These are phyloP conservation scores for Candida boleticola DNA, from an alignment of 805 yeast species.

Conservation along the genomic window DNA sequence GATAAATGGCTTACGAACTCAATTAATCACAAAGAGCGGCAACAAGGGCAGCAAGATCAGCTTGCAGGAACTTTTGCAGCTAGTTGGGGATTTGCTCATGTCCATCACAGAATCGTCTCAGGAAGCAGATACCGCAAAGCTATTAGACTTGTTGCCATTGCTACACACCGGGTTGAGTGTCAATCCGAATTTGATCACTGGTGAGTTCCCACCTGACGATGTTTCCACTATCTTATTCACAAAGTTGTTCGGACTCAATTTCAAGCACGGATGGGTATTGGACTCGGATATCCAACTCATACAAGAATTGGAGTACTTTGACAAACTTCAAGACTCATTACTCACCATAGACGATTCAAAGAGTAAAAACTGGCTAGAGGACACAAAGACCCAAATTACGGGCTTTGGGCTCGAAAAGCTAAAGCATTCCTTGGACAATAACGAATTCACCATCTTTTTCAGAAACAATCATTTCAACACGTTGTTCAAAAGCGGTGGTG, in stretches of 20 bases:
- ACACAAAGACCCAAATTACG: conserved; percentile 76
- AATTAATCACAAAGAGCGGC: conserved; percentile 11
- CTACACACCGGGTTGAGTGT: conserved; percentile 70
- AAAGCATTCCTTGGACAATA: conserved; percentile 43
- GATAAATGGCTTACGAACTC: conserved; percentile 16
- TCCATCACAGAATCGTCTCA: conserved; percentile 28
- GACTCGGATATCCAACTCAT: conserved; percentile 10
- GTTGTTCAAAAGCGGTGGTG: conserved; percentile 51
- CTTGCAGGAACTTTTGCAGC: conserved; percentile 43
- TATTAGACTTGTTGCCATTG: conserved; percentile 58
- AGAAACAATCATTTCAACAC: conserved; percentile 90
- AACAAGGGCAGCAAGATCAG: conserved; percentile 12
- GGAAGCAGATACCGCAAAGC: conserved; percentile 13
- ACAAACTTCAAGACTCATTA: conserved; percentile 57
- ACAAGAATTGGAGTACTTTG: conserved; percentile 36
- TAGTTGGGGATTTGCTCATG: conserved; percentile 47
- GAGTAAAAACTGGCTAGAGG: conserved; percentile 43
- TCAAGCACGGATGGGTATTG: conserved; percentile 80
- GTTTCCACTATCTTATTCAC: conserved; percentile 54
- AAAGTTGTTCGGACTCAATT: conserved; percentile 51
- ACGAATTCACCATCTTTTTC: conserved; percentile 69
- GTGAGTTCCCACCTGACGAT: conserved; percentile 52
- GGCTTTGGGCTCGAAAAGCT: conserved; percentile 56
- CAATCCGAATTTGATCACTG: conserved; percentile 58
- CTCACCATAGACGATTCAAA: conserved; percentile 22